Percentiles rank a stretch among this genome's conserved stretches.
Conservation (phyloP, 2,329 filamentous ascomycete genomes). For the Penicillium sp. region DNA sequence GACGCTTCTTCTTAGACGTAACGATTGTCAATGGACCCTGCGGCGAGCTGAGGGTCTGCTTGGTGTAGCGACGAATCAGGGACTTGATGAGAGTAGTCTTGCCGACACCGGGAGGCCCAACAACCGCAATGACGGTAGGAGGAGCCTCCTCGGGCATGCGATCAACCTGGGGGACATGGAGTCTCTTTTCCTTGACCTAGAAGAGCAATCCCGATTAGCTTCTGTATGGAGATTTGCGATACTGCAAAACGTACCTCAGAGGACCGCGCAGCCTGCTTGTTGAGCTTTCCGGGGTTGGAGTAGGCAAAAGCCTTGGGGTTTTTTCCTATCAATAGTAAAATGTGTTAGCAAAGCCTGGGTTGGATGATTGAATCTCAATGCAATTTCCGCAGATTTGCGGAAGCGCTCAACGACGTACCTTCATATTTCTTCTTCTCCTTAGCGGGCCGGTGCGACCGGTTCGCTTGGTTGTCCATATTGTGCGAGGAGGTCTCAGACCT, state of each 20-base stretch:
- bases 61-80: constrained; percentile 88
- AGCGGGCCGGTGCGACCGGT: constrained; percentile 79
- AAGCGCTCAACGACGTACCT: constrained; percentile 47
- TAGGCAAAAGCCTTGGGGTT: constrained; percentile 93
- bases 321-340: constrained; percentile 50
- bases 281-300: constrained; percentile 75
- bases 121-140: constrained; percentile 87
- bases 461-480: constrained; percentile 76
- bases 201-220: constrained; percentile 15
- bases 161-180: constrained; percentile 96
- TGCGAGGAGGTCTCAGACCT: constrained; percentile 29
- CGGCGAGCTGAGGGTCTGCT: constrained; percentile 87
- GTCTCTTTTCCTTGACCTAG: constrained; percentile 88
- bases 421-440: constrained; percentile 84
- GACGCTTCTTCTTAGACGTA: constrained; percentile 88
- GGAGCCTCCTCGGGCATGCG: constrained; percentile 93
- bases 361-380: not conserved
- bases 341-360: not conserved
- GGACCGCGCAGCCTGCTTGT: constrained; percentile 62
- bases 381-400: constrained; percentile 13
- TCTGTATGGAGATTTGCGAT: not conserved
- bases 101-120: constrained; percentile 89
- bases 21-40: constrained; percentile 93
- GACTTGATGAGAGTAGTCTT: constrained; percentile 97
- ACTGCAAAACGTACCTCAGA: constrained; percentile 49